Base-by-base conservation (phyloP, 1,284 basidiomycete genomes). In the Coriolopsis trogii region DNA sequence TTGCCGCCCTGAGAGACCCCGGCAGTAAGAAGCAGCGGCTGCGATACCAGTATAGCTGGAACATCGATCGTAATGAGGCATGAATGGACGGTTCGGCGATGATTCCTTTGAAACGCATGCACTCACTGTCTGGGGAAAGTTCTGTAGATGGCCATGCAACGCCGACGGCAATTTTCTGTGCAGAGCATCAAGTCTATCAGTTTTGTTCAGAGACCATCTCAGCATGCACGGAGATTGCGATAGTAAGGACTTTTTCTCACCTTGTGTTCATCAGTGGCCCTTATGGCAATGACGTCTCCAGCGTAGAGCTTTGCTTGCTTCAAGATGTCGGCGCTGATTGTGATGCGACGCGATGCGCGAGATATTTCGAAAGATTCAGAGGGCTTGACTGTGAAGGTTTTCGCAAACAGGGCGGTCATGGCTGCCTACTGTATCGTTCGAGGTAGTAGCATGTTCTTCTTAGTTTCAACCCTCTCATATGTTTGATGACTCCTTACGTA, bases 131-230 rank as follows among this genome's bases (percentile, higher is more conserved):
- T 49, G 73, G 74, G 26, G 80, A 63, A 50, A 85, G 54, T 6
- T 88, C 84, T 28, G 75, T 60, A 24, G 83, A 85, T 9, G 88
- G 87, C 89, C 89, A 91, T 58, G 79, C 77, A 39, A 84, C 70
- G 12, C 89, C 89, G 41, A 89, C 73, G 15, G 84, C 78, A 68
- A 85, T 84, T 37, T 72, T 65, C 82, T 87, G 49, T 38, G 21
- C 39, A 48, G 3, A 24, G 41, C 41, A 55, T 48, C 12, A 48
- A 46, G 62, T 47, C 26, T 49, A 26, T 42, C 30, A 49, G 41
- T 37, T 40, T 39, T 34, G 41, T 36, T 18, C 28, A 40, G 21
- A 37, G 47, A 51, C 51, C 55, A 61, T 56, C 52, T 55, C 53
- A 52, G 40, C 49, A 52, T 34, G n/a, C 26, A 50, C 29, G 24